Base-by-base conservation (phyloP, 75 land plant species). In the Selaginella tamariscina region DNA sequence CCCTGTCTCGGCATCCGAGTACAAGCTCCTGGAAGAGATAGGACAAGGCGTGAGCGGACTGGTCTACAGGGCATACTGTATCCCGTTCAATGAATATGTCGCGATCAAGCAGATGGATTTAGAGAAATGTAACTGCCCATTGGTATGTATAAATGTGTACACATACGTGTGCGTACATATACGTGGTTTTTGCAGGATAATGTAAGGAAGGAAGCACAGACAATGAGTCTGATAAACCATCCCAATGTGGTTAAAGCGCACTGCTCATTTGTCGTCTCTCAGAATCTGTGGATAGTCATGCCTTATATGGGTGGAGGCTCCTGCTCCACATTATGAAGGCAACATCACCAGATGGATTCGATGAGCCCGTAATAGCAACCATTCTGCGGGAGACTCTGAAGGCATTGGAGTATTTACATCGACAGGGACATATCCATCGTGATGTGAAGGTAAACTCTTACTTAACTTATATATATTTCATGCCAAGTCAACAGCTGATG, bases 271-370 rank as follows among this genome's bases (percentile, higher is more conserved):
- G 83, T 83, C 21, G 71, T 78, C 56, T 84, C 72, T 30, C 83
- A 78, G n/a, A 74, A 72, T 62, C 84, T 91, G 49, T 91, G 96
- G 96, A 88, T 91, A 68, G 96, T 91, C 67, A 88, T 91, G 96
- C 96, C 96, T n/a, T 91, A 85, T 66, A 83, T 91, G 92, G 82
- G 87, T 71, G 96, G 88, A 1, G 97, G 97, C 28, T 92, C 97
- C 55, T 89, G 93, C 87, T 92, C 56, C 97, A 92, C 74, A 92
- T 92, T 28, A 92, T 92, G 86, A 86, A 92, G 69, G 77, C 83
- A 68, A 65, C 84, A 30, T 84, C 63, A 68, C 84, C 97, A 33
- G 95, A 92, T 39, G 97, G 97, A 55, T 92, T 92, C 79, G 97
- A 92, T 24, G 94, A 92, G 76, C 79, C 87, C 27, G 84, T 92